Evolutionary conservation across 306 rosid species (phyloP), one percentile per base, ranked within the genome.

Genomic region (Acacia crassicarpa): DNA sequence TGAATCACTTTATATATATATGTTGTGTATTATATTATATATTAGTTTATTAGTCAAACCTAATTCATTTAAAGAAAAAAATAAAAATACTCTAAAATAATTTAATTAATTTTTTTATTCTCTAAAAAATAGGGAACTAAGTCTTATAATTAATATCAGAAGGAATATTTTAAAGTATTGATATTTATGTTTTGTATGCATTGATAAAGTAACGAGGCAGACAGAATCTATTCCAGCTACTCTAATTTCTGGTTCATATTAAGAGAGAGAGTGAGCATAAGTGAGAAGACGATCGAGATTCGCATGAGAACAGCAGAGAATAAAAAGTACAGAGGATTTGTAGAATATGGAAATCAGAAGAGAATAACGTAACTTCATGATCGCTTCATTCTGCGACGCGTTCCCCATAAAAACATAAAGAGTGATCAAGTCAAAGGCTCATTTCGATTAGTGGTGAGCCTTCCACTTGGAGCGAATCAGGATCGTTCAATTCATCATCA

Each of bases 301-400:
- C 12, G 17, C 30, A 38, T 38, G 22, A 35, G 16, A 27, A 4
- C 1, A 30, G 30, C 9, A 8, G 6, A 43, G 82, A 67, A 78
- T 68, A 53, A 78, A 51, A 33, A 51, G 35, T 13, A 27, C 9
- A 80, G 14, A 46, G 73, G 73, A 80, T 70, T 79, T 43, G 72
- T 20, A 30, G 25, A n/a, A 56, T 11, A 20, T 56, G 62, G n/a
- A 56, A n/a, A n/a, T n/a, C 25, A n/a, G 12, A 56, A 15, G 27
- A 15, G 53, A 38, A 45, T 44, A 38, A 48, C 58, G 79, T 63
- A 49, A 81, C 75, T 32, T 65, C 79, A n/a, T 48, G 20, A n/a
- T 33, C 25, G 5, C 40, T 15, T 63, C 56, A 74, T 45, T 23
- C 59, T 74, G 45, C 68, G 35, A 43, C 22, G 35, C 38, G 35